Evolutionary conservation across 495 filamentous ascomycete genomes (phyloP), one percentile per base, ranked within the genome.

Genomic region (Apiosordaria backusii): DNA sequence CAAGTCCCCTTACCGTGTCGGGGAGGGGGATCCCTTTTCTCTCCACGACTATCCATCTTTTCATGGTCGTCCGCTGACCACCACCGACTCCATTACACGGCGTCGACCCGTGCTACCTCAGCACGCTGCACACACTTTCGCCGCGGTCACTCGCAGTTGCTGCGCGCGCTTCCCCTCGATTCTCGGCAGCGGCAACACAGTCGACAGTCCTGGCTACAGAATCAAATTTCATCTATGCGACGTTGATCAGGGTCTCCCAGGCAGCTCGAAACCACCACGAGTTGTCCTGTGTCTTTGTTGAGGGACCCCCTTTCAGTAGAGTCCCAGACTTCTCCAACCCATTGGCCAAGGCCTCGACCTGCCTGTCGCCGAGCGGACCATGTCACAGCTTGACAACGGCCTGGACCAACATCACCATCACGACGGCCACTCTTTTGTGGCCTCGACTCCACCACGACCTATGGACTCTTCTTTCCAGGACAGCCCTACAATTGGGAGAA

Each of bases 171-270:
- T 54, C 62, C 50, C 62, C 54, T 64, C 50, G 35, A 45, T 45
- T 45, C 52, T 4, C 21, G 59, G 21, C 59, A 61, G 59, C 59
- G 59, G 59, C 59, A 61, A 45, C 18, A 61, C 62, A 66, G 64
- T 24, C 58, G 62, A 27, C 57, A 50, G 55, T 61, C 64, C 50
- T 50, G 67, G 63, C 23, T 64, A 62, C 57, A 60, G 53, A 69
- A 65, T 57, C 19, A 60, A 64, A 61, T 23, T 66, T 65, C 69
- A 70, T 77, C 70, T 70, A 81, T 83, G 80, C 80, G 75, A 80
- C 80, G 77, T 73, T 73, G 76, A 80, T 80, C 76, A 78, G 81
- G 80, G 78, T 77, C 74, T 68, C 75, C 74, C 70, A 75, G 75
- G 78, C 76, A 77, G 75, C 76, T 81, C 79, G 79, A 82, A 81